Evolutionary conservation across 371 early-diverging fungal species (phyloP).

Genomic region (Mucor saturninus): DNA sequence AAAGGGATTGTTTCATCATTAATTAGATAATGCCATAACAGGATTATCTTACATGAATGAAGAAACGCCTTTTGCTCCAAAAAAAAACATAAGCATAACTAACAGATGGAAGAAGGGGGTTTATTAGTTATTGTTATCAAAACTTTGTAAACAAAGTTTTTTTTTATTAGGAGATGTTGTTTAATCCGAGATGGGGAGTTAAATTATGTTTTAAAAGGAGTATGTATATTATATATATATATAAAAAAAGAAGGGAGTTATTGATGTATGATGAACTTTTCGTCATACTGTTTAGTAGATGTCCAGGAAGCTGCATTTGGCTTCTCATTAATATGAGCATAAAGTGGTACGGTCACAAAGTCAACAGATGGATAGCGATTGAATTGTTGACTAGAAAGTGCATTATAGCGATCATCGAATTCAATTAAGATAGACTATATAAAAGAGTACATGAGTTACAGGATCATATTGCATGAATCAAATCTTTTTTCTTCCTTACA

Average conservation of each 20-base stretch:
- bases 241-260: neutral
- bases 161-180: conserved; percentile 2
- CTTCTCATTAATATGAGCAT: conserved; percentile 20
- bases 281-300: conserved; percentile 21
- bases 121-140: neutral
- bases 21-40: no score
- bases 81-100: no score
- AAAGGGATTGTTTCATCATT: no score
- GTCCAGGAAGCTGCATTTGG: conserved; percentile 1
- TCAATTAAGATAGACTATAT: conserved; percentile 30
- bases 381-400: conserved; percentile 27
- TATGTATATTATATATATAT: no score
- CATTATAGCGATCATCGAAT: conserved; percentile 41
- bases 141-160: neutral
- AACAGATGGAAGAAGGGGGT: neutral
- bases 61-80: no score
- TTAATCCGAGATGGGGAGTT: neutral
- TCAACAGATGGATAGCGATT: conserved; percentile 31
- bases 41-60: no score
- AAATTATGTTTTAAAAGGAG: neutral
- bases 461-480: no score
- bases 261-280: conserved; percentile 24
- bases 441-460: neutral
- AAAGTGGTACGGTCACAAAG: conserved; percentile 34
- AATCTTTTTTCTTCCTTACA: conserved; percentile 11